Evolutionary conservation across 371 early-diverging fungal species (phyloP).

Genomic region (Chytridiales sp.): DNA sequence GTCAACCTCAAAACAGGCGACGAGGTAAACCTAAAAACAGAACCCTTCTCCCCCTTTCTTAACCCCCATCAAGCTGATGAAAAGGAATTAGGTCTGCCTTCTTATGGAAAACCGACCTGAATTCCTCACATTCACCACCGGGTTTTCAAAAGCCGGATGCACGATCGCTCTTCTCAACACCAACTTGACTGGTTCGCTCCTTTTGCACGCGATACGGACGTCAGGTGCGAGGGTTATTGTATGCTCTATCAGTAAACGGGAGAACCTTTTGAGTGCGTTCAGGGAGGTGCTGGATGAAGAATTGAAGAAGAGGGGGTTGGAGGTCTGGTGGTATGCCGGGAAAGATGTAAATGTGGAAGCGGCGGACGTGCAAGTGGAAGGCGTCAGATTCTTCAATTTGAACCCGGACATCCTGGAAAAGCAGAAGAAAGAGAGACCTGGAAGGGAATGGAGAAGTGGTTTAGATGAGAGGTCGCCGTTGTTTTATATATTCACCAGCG

Average conservation of each 20-base stretch:
- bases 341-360: constrained; percentile 7
- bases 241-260: constrained; percentile 8
- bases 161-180: constrained; percentile 35
- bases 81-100: too few species aligned
- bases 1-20: not conserved
- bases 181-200: constrained; percentile 22
- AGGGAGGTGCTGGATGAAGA: not conserved
- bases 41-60: too few species aligned
- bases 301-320: not conserved
- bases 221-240: constrained; percentile 11
- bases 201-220: constrained; percentile 23
- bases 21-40: not conserved
- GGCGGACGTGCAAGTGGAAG: not conserved
- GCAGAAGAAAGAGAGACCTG: not conserved
- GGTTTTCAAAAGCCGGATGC: constrained; percentile 31
- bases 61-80: too few species aligned
- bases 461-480: constrained; percentile 17
- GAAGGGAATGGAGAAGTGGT: not conserved
- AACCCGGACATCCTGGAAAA: constrained; percentile 1
- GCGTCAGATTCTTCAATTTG: not conserved
- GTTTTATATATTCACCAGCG: constrained; percentile 32
- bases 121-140: constrained; percentile 33
- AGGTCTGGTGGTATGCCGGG: constrained; percentile 18
- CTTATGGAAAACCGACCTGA: constrained; percentile 35
- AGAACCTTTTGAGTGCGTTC: not conserved